A percentile compares a stretch with the other conserved stretches of the same genome.
Evolutionary conservation across 1,284 basidiomycete genomes (phyloP).

Genomic region (Trichosporon sp.): DNA sequence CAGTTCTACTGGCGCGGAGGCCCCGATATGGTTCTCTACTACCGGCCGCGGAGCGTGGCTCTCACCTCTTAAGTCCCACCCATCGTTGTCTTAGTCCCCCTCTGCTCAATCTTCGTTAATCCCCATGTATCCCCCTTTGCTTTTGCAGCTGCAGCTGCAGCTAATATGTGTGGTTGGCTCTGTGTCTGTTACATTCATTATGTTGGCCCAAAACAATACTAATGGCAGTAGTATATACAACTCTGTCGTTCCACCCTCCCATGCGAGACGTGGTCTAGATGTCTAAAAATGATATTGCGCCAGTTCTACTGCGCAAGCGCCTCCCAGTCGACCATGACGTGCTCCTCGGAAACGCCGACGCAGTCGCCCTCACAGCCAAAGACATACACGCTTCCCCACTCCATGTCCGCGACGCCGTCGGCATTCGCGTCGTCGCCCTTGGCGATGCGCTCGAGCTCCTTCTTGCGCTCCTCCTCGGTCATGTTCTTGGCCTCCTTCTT

Average conservation of each 20-base stretch:
- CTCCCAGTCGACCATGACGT: slow-evolving; percentile 58
- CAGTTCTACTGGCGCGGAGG: slow-evolving; percentile 81
- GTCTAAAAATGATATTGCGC: neutral
- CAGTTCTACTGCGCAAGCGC: slow-evolving; percentile 19
- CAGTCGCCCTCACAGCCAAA: slow-evolving; percentile 56
- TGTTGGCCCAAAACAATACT: neutral
- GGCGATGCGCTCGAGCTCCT: slow-evolving; percentile 46
- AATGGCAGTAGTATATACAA: neutral
- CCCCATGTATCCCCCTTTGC: slow-evolving; percentile 5
- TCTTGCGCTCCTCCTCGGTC: slow-evolving; percentile 49
- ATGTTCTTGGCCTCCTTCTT: slow-evolving; percentile 18
- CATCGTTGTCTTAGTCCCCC: neutral
- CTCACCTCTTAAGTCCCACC: neutral
- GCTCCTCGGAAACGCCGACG: slow-evolving; percentile 55
- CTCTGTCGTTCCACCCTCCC: neutral
- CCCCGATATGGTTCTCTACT: slow-evolving; percentile 79
- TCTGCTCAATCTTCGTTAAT: neutral
- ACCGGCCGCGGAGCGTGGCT: slow-evolving; percentile 63
- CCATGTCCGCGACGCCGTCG: slow-evolving; percentile 50
- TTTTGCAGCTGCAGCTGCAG: neutral
- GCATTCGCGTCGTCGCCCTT: slow-evolving; percentile 34
- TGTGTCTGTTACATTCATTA: neutral
- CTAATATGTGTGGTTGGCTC: too few relatives aligned
- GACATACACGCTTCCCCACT: slow-evolving; percentile 56
- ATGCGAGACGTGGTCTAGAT: neutral